Percentiles rank a stretch among this genome's conserved stretches.
Evolutionary conservation across 164 flowering plant species (phyloP).

Genomic region (Pachysandra terminalis): DNA sequence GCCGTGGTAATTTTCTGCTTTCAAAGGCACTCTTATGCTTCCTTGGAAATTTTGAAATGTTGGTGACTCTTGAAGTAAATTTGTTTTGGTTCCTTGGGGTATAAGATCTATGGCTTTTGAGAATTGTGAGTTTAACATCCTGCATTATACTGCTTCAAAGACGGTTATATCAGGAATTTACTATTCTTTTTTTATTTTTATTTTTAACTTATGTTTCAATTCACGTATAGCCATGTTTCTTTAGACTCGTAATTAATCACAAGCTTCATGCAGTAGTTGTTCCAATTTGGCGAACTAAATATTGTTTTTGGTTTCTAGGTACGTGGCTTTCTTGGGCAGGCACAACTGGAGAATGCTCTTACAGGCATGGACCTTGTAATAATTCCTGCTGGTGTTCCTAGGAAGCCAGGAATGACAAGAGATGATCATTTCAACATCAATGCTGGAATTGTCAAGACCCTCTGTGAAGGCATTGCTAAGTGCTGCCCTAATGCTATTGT

Average conservation of each 20-base stretch:
- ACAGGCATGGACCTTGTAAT: constrained; percentile 94
- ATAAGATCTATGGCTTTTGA: neutral
- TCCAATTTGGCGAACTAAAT: neutral
- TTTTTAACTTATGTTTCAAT: neutral
- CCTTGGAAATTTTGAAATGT: neutral
- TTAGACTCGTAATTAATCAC: neutral
- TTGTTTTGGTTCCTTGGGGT: neutral
- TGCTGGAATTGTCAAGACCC: constrained; percentile 93
- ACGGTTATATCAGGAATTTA: too few relatives aligned
- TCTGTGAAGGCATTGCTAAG: constrained; percentile 84
- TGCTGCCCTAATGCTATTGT: constrained; percentile 82
- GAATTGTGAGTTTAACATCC: neutral
- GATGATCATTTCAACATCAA: constrained; percentile 96
- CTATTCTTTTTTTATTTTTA: neutral
- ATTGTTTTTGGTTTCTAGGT: constrained; percentile 44
- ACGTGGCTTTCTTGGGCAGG: constrained; percentile 87
- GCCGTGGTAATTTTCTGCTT: constrained; percentile 64
- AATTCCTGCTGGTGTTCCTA: constrained; percentile 98
- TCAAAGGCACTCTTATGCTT: neutral
- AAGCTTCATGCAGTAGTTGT: neutral
- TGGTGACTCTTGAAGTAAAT: neutral
- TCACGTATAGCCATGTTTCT: neutral
- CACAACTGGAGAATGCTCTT: constrained; percentile 78
- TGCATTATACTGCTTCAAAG: too few relatives aligned
- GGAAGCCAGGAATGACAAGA: constrained; percentile 99